phyloP scores from a whole-genome alignment of 1,284 basidiomycete genomes.

The Gyrodon tennesseensis region DNA sequence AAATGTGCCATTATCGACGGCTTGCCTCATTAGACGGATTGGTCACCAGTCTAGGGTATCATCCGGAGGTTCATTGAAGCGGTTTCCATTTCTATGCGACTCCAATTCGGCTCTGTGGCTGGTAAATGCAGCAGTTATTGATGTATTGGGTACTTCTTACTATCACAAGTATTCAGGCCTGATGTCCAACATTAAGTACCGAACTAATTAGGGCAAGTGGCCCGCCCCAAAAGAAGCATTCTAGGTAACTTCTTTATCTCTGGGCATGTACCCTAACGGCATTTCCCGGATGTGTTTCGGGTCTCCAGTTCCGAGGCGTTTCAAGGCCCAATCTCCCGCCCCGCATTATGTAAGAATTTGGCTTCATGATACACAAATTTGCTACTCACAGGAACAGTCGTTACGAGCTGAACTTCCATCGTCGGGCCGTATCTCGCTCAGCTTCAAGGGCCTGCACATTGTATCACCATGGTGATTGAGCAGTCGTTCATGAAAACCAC shows the following conservation, averaged over 20 bases:
- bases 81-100: constrained; percentile 17
- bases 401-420: not conserved
- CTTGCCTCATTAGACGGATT: no score
- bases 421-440: not conserved
- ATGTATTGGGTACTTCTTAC: no score
- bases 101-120: not conserved
- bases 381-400: not conserved
- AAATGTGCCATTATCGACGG: no score
- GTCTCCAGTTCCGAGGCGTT: constrained; percentile 1
- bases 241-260: no score
- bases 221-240: no score
- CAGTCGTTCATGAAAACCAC: not conserved
- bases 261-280: constrained; percentile 4
- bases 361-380: not conserved
- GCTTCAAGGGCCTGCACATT: not conserved
- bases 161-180: no score
- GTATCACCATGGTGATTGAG: not conserved
- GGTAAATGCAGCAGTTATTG: no score
- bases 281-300: not conserved
- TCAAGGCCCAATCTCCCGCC: not conserved
- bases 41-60: no score
- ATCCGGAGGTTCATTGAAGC: no score
- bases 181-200: no score
- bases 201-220: no score
- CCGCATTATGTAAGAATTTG: no score